Conservation (phyloP, 1,139 yeast species). For the Petasospora fabianii region DNA sequence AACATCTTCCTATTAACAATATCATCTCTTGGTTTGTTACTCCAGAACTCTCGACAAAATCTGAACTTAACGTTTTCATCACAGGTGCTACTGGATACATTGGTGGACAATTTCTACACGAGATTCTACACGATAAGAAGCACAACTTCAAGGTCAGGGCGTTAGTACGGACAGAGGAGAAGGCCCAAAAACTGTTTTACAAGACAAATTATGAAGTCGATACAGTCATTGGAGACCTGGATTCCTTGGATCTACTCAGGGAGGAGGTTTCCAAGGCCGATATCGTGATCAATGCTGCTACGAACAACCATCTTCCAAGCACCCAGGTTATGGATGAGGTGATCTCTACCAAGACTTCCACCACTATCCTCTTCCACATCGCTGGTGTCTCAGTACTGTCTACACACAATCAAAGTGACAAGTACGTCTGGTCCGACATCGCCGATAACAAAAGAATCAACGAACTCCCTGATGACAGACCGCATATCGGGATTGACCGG, state of each 20-base stretch:
- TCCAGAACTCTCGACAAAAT: neutral
- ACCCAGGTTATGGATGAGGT: constrained; percentile 22
- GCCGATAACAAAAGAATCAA: constrained; percentile 33
- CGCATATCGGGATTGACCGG: constrained; percentile 39
- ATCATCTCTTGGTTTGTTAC: too few relatives aligned
- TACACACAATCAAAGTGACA: constrained; percentile 25
- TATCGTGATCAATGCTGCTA: constrained; percentile 37
- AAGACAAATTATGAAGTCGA: constrained; percentile 24
- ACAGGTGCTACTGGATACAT: constrained; percentile 37
- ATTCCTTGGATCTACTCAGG: constrained; percentile 27
- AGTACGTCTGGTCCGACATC: constrained; percentile 33
- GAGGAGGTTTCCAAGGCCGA: constrained; percentile 29
- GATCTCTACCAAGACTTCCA: constrained; percentile 26
- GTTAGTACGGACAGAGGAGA: constrained; percentile 4
- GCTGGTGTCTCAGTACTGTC: constrained; percentile 37
- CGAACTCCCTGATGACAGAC: constrained; percentile 32
- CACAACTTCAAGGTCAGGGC: constrained; percentile 28
- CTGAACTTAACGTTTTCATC: constrained; percentile 9
- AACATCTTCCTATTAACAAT: too few relatives aligned
- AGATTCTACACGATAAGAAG: constrained; percentile 26
- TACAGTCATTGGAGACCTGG: constrained; percentile 29
- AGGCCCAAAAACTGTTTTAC: constrained; percentile 2
- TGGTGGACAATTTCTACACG: constrained; percentile 34
- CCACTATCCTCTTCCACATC: constrained; percentile 36
- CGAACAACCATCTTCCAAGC: constrained; percentile 36